Evolutionary conservation across 345 rosid species (phyloP).

Genomic region (Aegle marmelos): DNA sequence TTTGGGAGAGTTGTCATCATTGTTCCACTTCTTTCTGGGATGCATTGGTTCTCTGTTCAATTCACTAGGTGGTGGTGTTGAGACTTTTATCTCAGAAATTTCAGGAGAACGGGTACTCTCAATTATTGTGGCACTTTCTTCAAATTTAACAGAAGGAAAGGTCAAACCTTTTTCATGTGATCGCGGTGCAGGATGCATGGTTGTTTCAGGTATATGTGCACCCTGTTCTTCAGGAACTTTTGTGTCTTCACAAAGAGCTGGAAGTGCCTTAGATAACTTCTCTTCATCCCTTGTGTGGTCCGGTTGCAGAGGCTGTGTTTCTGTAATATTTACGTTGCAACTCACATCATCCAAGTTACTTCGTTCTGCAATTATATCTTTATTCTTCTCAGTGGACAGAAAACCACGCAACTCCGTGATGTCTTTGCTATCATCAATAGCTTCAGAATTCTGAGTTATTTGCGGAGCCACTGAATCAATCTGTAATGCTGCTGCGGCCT

Average conservation of each 20-base stretch:
- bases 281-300: slow-evolving; percentile 22
- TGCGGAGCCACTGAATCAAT: slow-evolving; percentile 20
- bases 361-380: slow-evolving; percentile 18
- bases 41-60: slow-evolving; percentile 42
- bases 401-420: slow-evolving; percentile 51
- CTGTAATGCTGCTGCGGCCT: slow-evolving; percentile 20
- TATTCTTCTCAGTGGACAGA: slow-evolving; percentile 33
- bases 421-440: slow-evolving; percentile 54
- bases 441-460: slow-evolving; percentile 26
- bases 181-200: slow-evolving; percentile 26
- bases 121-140: slow-evolving; percentile 17
- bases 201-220: slow-evolving; percentile 27
- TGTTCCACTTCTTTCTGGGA: slow-evolving; percentile 87
- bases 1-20: slow-evolving; percentile 65
- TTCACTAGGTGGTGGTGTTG: slow-evolving; percentile 63
- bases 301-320: slow-evolving; percentile 19
- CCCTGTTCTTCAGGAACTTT: slow-evolving; percentile 18
- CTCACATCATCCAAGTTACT: slow-evolving; percentile 22
- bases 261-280: slow-evolving; percentile 27
- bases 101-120: slow-evolving; percentile 29
- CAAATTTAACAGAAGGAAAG: slow-evolving; percentile 32
- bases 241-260: slow-evolving; percentile 30
- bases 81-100: slow-evolving; percentile 52
- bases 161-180: slow-evolving; percentile 34
- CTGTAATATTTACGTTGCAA: slow-evolving; percentile 14